A percentile compares a stretch with the other conserved stretches of the same genome.
Evolutionary conservation across 306 rosid genomes (phyloP).

Genomic region (Astragalus glycyphyllos): DNA sequence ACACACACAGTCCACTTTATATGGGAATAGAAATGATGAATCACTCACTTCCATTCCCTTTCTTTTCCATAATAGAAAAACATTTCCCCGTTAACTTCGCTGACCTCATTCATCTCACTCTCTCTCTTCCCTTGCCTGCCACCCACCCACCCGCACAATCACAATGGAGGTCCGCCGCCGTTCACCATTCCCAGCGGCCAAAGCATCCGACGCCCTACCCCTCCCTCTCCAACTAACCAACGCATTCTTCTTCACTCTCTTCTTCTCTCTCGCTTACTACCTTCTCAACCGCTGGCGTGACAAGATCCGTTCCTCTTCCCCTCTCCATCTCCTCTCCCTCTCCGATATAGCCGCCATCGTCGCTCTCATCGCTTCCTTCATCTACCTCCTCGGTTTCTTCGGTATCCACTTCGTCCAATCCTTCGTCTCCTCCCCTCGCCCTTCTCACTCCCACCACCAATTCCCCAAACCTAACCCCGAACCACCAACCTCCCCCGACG

Average conservation of each 20-base stretch:
- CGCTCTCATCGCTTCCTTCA: slow-evolving; percentile 60
- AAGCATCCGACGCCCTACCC: slow-evolving; percentile 65
- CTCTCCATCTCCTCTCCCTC: slow-evolving; percentile 58
- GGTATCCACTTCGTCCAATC: slow-evolving; percentile 66
- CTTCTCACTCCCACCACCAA: slow-evolving; percentile 30
- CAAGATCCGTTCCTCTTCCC: slow-evolving; percentile 63
- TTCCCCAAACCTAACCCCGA: not conserved
- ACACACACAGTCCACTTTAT: no score
- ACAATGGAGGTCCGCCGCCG: not conserved
- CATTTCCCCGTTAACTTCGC: not conserved
- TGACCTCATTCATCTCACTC: not conserved
- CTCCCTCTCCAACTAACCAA: slow-evolving; percentile 57
- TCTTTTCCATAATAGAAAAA: no score
- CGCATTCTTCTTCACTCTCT: slow-evolving; percentile 61
- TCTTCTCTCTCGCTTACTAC: slow-evolving; percentile 61
- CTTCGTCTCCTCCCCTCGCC: slow-evolving; percentile 41
- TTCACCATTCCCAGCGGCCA: slow-evolving; percentile 27
- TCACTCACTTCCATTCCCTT: no score
- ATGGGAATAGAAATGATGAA: no score
- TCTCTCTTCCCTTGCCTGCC: not conserved
- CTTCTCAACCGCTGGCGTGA: slow-evolving; percentile 65
- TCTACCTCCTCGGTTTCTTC: slow-evolving; percentile 66
- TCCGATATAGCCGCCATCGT: slow-evolving; percentile 60
- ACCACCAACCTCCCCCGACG: not conserved
- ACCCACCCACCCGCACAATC: not conserved